Evolutionary conservation across 1,284 basidiomycete genomes (phyloP), one percentile per base, ranked within the genome.

Genomic region (Omphalotus olearius): DNA sequence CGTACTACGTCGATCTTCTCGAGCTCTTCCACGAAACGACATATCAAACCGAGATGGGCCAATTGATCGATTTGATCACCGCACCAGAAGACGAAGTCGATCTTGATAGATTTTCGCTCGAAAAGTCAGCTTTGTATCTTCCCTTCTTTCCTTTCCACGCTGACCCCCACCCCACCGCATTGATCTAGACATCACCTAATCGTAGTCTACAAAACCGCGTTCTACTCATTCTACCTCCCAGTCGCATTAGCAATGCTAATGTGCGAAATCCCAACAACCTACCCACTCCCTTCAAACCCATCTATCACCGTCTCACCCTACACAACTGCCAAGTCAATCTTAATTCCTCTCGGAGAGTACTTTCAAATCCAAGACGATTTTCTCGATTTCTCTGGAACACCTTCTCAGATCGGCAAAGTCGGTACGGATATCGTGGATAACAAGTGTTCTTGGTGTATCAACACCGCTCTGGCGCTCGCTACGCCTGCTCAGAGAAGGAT

Each of bases 341-440:
- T 98, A 45, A 73, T 99, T 50, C 93, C 92, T 7, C 80, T 98
- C 56, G 96, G 97, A 54, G 94, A 97, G 70, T 99, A 98, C 74
- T 99, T 98, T 85, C 96, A 99, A 73, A 82, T 97, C 46, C 96
- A 99, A 70, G 96, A 99, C 70, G 97, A 99, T 70, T 98, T 89
- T 72, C 83, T 99, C 59, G 96, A 99, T 71, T 97, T 86, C 66
- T 88, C 88, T 47, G 93, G 88, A 10, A 82, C 91, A 1, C 92
- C 93, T 0, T 93, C 95, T 72, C 81, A 91, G 60, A 91, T 98
- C 51, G 97, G 96, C 57, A 99, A 99, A 75, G 83, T 98, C 58
- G 97, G 96, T 28, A 98, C 96, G 17, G 97, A 99, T 69, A 99
- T 99, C 63, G 71, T 97, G 53, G 96, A 99, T 73, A 98, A 98